These are phyloP conservation scores for Phlebopus sp. DNA, from an alignment of 1,284 basidiomycete genomes.

Conservation along the genomic window DNA sequence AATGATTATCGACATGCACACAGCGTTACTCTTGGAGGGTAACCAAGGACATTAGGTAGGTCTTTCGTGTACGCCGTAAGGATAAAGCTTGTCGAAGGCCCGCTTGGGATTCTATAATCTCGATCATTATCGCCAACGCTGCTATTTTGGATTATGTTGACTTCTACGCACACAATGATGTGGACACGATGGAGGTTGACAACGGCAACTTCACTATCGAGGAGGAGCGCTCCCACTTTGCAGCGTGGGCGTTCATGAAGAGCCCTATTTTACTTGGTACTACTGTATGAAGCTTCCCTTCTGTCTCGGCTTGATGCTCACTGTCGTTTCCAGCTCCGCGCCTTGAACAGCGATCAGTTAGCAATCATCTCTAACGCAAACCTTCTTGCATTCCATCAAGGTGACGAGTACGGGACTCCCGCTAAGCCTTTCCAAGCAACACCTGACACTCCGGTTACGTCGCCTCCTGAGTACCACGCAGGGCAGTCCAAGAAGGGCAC, in stretches of 20 bases:
- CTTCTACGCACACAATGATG: conserved; percentile 54
- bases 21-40: conserved; percentile 59
- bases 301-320: not conserved
- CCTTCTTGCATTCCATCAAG: conserved; percentile 55
- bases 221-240: conserved; percentile 56
- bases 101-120: conserved; percentile 48
- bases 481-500: conserved; percentile 47
- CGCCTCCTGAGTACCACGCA: conserved; percentile 50
- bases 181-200: conserved; percentile 65
- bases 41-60: conserved; percentile 44
- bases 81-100: conserved; percentile 30
- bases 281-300: conserved; percentile 36
- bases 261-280: conserved; percentile 57
- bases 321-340: conserved; percentile 35
- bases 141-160: conserved; percentile 40
- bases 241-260: conserved; percentile 55
- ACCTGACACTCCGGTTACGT: conserved; percentile 36
- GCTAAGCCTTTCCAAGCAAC: conserved; percentile 47
- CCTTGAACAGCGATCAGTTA: conserved; percentile 40
- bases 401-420: conserved; percentile 42
- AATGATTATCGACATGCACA: not conserved
- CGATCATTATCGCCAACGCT: conserved; percentile 43
- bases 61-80: not conserved
- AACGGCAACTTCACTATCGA: conserved; percentile 48
- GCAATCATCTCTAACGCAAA: conserved; percentile 50